Base-by-base conservation (phyloP, 1,284 basidiomycete genomes). In the Leccinum pseudoinsigne region DNA sequence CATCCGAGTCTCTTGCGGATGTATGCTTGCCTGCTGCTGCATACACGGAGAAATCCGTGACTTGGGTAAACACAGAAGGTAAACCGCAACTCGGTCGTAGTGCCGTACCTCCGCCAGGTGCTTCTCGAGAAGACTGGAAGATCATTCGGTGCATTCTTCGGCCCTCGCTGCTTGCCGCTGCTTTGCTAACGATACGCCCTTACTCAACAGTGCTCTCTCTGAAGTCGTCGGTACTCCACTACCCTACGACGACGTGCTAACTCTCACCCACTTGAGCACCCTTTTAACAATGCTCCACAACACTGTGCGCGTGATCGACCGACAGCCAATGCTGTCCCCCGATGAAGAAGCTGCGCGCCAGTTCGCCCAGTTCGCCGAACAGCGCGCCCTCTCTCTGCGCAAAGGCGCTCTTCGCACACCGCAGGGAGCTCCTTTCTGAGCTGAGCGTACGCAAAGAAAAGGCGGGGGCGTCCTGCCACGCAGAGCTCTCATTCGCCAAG, bases 61-160 rank as follows among this genome's bases (percentile, higher is more conserved):
- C 95, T 2, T 99, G 95, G 93, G 87, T 99, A 65, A 99, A 99
- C 82, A 97, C 96, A 0, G 97, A 99, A 77, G 97, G 97, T 58
- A 87, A 97, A 55, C 81, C 92, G 28, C 97, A 99, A 79, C 78
- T 96, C 26, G 95, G 95, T 51, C 86, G 97, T 59, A 90, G 93
- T 10, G 97, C 97, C 23, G 95, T 99, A 1, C 88, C 92, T n/a
- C 93, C 95, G 42, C 97, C 97, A 16, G 97, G 96, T 62, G 93
- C 95, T 2, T 87, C 94, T 4, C 83, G 97, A 59, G 97, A 99
- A 78, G 97, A 99, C 77, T 99, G 97, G 97, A 98, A 99, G 85
- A 94, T 99, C 72, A 84, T 99, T 67, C 91, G 95, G 90, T 92
- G 66, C 31, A 61, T 55, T 6, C 50, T 62, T 56, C 36, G 2